phyloP scores from a whole-genome alignment of 140 eudicot genomes.

The Anethum foeniculum region DNA sequence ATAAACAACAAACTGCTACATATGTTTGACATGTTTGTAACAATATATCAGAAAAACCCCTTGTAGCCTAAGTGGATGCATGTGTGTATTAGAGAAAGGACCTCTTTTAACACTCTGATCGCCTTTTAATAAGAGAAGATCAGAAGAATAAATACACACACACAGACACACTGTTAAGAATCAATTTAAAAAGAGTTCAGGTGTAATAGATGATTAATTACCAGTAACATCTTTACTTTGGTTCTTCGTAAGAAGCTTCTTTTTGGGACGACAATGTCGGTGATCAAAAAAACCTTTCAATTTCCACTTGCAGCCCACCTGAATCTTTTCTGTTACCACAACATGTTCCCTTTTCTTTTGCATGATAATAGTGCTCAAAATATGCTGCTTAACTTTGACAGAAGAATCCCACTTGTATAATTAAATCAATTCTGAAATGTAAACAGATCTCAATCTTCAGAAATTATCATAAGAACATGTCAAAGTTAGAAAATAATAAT shows the following conservation, averaged over 20 bases:
- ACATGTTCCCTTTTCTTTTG: constrained; percentile 20
- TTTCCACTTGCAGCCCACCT: constrained; percentile 43
- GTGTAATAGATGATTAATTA: constrained; percentile 16
- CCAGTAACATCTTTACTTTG: constrained; percentile 20
- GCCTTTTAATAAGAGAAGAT: background rate
- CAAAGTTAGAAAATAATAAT: background rate
- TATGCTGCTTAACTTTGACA: constrained; percentile 4
- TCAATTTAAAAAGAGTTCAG: background rate
- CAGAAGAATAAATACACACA: background rate
- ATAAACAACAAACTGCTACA: constrained; percentile 3
- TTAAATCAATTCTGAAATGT: background rate
- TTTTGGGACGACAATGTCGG: constrained; percentile 26
- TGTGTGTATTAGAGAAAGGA: background rate
- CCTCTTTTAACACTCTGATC: background rate
- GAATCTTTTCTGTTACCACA: constrained; percentile 24
- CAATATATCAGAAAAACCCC: background rate
- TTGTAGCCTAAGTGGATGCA: background rate
- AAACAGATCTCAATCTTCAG: background rate
- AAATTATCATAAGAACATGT: background rate
- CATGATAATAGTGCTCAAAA: constrained; percentile 2
- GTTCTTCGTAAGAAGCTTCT: constrained; percentile 32
- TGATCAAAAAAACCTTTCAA: constrained; percentile 40
- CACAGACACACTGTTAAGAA: background rate
- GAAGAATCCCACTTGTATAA: background rate
- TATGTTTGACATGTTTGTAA: background rate